A percentile compares a stretch with the other conserved stretches of the same genome.
These are phyloP conservation scores for Phaffia tasmanica DNA, from an alignment of 768 basidiomycete genomes.

Conservation along the genomic window DNA sequence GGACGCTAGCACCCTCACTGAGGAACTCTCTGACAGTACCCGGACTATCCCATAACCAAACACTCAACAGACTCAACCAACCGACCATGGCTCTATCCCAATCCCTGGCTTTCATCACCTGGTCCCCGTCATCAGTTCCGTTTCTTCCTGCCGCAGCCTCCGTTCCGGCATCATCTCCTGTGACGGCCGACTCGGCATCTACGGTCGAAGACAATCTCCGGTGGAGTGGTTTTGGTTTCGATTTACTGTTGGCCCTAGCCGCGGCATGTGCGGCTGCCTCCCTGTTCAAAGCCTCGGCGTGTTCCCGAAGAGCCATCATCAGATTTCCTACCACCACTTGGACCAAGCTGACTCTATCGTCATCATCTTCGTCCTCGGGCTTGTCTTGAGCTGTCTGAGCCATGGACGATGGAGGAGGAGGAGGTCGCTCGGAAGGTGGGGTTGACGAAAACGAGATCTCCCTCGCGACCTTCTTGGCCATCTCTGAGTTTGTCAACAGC, in stretches of 20 bases:
- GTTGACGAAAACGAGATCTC: constrained; percentile 33
- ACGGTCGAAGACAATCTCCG: too few species aligned
- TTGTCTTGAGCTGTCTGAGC: constrained; percentile 37
- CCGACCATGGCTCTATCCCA: constrained; percentile 84
- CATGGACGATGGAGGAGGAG: constrained; percentile 32
- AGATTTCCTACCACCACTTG: constrained; percentile 82
- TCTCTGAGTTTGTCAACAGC: constrained; percentile 39
- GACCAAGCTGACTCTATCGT: constrained; percentile 54
- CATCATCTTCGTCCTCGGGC: constrained; percentile 45
- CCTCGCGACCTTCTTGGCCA: constrained; percentile 41
- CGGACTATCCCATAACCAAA: constrained; percentile 97
- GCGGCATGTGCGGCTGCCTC: constrained; percentile 45
- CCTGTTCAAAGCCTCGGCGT: constrained; percentile 42
- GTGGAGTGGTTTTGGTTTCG: too few species aligned
- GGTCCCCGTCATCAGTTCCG: constrained; percentile 42
- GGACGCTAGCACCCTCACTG: constrained; percentile 71
- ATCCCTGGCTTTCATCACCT: constrained; percentile 47
- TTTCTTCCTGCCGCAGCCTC: constrained; percentile 5
- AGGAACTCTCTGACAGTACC: constrained; percentile 77
- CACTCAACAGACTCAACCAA: constrained; percentile 68
- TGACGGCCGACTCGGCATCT: background rate
- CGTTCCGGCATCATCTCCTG: background rate
- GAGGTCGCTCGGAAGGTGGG: constrained; percentile 45
- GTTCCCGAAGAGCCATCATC: constrained; percentile 66
- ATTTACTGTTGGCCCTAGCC: background rate